Base-by-base conservation (phyloP, 106 monocot species). In the Dioscorea dumetorum region DNA sequence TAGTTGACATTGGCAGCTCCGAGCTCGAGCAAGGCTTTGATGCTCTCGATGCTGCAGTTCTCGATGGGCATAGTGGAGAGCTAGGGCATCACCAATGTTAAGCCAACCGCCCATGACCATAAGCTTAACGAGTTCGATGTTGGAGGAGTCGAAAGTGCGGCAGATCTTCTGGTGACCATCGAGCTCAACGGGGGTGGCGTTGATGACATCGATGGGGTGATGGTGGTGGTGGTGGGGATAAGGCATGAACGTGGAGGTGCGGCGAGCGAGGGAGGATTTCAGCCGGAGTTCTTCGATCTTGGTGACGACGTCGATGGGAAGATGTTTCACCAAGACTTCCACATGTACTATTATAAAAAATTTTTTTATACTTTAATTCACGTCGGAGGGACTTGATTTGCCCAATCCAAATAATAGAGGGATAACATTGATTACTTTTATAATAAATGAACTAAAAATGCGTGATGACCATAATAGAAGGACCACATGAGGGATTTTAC, bases 61-160 rank as follows among this genome's bases (percentile, higher is more conserved):
- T 88, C 84, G 8, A 94, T 90, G n/a, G 54, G 94, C 84, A 71
- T 94, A 94, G 74, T 94, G 94, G n/a, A 94, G 74, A 7, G 94
- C 94, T 20, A 94, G 80, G 32, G 94, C 87, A 48, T 85, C 82
- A 74, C 90, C 94, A 60, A 94, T 87, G 76, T 94, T 87, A 19
- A 94, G 83, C 14, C 94, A 87, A 61, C 90, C 94, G 11, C 94
- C 94, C 90, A 94, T 90, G 64, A 90, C 94, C 94, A 94, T 94
- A 24, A 94, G 82, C 82, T 94, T 94, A 24, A 94, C 87, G 60
- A 94, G 82, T 75, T 94, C 94, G 13, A 94, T 84, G 70, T 94
- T 90, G 22, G 94, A 90, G 10, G 90, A 90, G 77, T 90, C 94
- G 32, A 94, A 78, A 0, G 94, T 97, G n/a, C 95, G 83, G 10